Evolutionary conservation across 23 red algal species (phyloP).

Genomic region (Gracilaria gracilis): DNA sequence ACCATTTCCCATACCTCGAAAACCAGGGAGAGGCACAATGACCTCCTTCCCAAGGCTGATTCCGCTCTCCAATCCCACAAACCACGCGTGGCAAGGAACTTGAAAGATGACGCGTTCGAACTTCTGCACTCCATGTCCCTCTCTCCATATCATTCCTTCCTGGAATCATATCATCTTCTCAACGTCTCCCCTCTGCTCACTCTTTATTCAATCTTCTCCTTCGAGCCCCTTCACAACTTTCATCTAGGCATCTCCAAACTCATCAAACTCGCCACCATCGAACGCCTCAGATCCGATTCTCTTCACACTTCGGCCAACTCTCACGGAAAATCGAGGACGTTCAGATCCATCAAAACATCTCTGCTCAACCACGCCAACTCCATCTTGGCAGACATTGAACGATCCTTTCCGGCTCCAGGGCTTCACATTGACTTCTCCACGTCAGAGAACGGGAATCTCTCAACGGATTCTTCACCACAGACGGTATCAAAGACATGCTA

Average conservation of each 20-base stretch:
- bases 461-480: conserved; percentile 20
- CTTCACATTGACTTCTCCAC: conserved; percentile 40
- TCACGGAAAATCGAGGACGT: background rate
- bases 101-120: background rate
- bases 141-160: background rate
- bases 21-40: background rate
- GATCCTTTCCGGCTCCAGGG: background rate
- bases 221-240: conserved; percentile 34
- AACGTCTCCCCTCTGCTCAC: conserved; percentile 13
- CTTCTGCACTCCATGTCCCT: background rate
- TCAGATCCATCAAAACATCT: background rate
- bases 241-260: conserved; percentile 3
- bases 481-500: conserved; percentile 28
- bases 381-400: background rate
- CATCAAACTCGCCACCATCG: conserved; percentile 21
- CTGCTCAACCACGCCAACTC: background rate
- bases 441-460: background rate
- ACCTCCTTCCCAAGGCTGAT: background rate
- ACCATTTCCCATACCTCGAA: background rate
- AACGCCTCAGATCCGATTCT: background rate
- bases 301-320: background rate
- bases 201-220: conserved; percentile 41
- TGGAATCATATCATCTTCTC: background rate
- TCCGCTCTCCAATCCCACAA: background rate
- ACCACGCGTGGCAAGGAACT: background rate